Evolutionary conservation across 352 stramenopile genomes (phyloP).

Genomic region (Thalassiosira ordinaria): DNA sequence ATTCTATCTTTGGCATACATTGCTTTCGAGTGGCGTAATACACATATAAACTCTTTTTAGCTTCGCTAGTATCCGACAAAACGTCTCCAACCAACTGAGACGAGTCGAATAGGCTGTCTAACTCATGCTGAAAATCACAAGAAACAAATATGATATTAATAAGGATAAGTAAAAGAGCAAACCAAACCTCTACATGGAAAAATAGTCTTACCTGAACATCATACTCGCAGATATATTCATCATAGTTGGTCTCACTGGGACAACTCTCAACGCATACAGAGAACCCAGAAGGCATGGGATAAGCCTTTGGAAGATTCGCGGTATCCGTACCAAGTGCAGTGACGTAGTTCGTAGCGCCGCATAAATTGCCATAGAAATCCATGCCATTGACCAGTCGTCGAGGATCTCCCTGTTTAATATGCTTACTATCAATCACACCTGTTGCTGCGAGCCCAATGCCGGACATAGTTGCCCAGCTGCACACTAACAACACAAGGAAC

Average conservation of each 20-base stretch:
- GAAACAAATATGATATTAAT: too few species aligned
- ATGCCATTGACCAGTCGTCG: slow-evolving; percentile 82
- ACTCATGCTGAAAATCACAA: too few species aligned
- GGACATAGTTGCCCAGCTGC: slow-evolving; percentile 81
- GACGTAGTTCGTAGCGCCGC: slow-evolving; percentile 64
- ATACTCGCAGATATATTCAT: slow-evolving; percentile 52
- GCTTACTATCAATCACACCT: slow-evolving; percentile 32
- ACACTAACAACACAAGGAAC: slow-evolving; percentile 79
- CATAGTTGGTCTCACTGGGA: slow-evolving; percentile 27
- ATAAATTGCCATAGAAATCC: slow-evolving; percentile 87
- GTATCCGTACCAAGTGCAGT: slow-evolving; percentile 35
- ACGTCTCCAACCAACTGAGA: slow-evolving; percentile 12
- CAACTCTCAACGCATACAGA: slow-evolving; percentile 41
- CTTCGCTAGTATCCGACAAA: not conserved
- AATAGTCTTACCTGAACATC: too few species aligned
- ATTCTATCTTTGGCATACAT: slow-evolving; percentile 40
- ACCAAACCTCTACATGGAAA: too few species aligned
- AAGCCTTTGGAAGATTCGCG: slow-evolving; percentile 42
- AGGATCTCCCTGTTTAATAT: slow-evolving; percentile 70
- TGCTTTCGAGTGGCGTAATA: slow-evolving; percentile 41
- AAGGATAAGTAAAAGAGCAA: too few species aligned
- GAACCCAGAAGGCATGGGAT: slow-evolving; percentile 46
- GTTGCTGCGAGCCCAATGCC: slow-evolving; percentile 60
- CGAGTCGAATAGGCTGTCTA: slow-evolving; percentile 23
- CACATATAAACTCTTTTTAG: slow-evolving; percentile 40